A percentile compares a stretch with the other conserved stretches of the same genome.
Evolutionary conservation across 2,329 filamentous ascomycete genomes (phyloP).

Genomic region (Nigrograna mackinnonii): DNA sequence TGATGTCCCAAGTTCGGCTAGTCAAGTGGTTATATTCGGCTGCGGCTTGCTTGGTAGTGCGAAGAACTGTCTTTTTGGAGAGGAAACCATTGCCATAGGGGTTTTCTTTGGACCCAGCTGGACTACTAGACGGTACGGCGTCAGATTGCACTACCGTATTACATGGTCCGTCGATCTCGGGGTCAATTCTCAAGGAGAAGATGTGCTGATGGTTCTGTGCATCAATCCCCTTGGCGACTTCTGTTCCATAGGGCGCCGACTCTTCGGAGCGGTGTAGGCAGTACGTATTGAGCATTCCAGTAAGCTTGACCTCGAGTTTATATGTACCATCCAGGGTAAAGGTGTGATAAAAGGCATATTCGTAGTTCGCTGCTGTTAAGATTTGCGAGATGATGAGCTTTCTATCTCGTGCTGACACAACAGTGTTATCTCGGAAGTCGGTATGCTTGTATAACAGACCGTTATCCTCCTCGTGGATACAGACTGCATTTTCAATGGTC

Average conservation of each 20-base stretch:
- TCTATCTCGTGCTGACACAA: slow-evolving; percentile 81
- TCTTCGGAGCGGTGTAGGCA: slow-evolving; percentile 79
- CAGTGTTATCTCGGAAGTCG: slow-evolving; percentile 87
- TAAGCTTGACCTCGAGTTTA: slow-evolving; percentile 87
- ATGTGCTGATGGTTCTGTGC: slow-evolving; percentile 96
- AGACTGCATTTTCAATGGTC: slow-evolving; percentile 90
- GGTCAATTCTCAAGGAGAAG: slow-evolving; percentile 86
- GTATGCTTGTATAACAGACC: slow-evolving; percentile 94
- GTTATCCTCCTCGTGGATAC: slow-evolving; percentile 91
- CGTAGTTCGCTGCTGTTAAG: slow-evolving; percentile 95
- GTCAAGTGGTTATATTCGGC: slow-evolving; percentile 83
- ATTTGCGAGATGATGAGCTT: slow-evolving; percentile 89
- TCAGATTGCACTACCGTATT: slow-evolving; percentile 89
- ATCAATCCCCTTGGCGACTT: slow-evolving; percentile 89
- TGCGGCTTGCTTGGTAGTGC: slow-evolving; percentile 67
- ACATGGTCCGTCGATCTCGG: slow-evolving; percentile 81
- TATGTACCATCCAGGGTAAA: slow-evolving; percentile 92
- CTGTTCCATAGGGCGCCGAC: slow-evolving; percentile 83
- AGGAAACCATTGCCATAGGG: slow-evolving; percentile 90
- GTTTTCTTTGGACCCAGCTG: slow-evolving; percentile 81
- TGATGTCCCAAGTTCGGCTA: slow-evolving; percentile 84
- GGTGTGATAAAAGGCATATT: slow-evolving; percentile 87
- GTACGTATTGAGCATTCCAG: slow-evolving; percentile 92
- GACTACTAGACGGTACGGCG: slow-evolving; percentile 69
- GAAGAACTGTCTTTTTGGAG: slow-evolving; percentile 79